Conservation (phyloP, 164 flowering plant species). For the Sedum album region DNA sequence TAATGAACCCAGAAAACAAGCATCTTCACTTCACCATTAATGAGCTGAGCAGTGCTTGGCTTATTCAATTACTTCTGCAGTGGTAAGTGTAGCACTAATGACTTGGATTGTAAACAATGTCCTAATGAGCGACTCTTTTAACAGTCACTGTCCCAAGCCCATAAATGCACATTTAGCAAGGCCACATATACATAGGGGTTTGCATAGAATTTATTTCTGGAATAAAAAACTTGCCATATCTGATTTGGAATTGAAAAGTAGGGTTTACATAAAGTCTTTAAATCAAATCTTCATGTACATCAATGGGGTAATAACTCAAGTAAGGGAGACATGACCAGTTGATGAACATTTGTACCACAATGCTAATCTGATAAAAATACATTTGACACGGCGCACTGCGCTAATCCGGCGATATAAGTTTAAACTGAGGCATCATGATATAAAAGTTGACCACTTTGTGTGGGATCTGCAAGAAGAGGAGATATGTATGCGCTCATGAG, state of each 20-base stretch:
- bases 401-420: not conserved
- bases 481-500: not conserved
- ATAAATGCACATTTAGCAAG: slow-evolving; percentile 12
- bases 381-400: not conserved
- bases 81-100: not conserved
- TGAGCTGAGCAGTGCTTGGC: not conserved
- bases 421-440: not conserved
- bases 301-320: too few species aligned
- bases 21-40: not conserved
- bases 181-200: not conserved
- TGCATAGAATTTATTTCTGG: not conserved
- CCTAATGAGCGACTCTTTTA: not conserved
- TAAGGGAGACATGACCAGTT: too few species aligned
- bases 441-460: not conserved
- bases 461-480: not conserved
- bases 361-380: not conserved
- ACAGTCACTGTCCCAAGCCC: not conserved
- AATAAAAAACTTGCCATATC: not conserved
- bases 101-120: too few species aligned
- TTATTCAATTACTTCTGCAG: not conserved
- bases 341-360: too few species aligned
- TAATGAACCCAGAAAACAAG: not conserved
- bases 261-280: too few species aligned
- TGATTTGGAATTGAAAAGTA: too few species aligned
- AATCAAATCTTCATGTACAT: too few species aligned